A percentile compares a stretch with the other conserved stretches of the same genome.
Conservation (phyloP, 176 grass and related monocot species). For the Carex scoparia region DNA sequence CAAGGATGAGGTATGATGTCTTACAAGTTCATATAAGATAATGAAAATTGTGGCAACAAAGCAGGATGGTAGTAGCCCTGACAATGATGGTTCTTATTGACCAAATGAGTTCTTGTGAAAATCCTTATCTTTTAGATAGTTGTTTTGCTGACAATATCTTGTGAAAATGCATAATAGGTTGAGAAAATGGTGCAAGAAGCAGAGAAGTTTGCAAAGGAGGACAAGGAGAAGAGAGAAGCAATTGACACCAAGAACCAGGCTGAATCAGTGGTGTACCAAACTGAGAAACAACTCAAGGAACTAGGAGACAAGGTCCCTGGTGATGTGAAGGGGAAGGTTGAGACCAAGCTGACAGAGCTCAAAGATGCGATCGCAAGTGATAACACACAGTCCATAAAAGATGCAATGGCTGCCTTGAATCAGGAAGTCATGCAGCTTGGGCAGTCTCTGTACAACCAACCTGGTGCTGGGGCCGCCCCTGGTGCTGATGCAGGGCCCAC, state of each 20-base stretch:
- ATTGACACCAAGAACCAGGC: constrained; percentile 98
- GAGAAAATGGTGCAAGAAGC: constrained; percentile 95
- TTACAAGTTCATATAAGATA: background rate
- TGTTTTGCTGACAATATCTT: background rate
- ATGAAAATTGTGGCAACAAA: background rate
- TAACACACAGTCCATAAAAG: constrained; percentile 77
- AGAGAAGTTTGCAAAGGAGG: constrained; percentile 86
- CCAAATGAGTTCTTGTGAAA: background rate
- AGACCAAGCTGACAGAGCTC: constrained; percentile 75
- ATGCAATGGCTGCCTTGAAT: constrained; percentile 80
- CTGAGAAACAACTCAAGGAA: constrained; percentile 95
- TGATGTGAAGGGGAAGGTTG: constrained; percentile 79
- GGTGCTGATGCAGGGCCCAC: constrained; percentile 35
- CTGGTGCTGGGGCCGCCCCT: constrained; percentile 21
- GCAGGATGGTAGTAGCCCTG: background rate
- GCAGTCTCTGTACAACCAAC: constrained; percentile 85
- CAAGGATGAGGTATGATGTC: constrained; percentile 67
- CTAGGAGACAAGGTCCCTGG: constrained; percentile 81
- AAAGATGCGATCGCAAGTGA: constrained; percentile 73
- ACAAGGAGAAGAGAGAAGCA: constrained; percentile 95
- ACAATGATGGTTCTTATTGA: background rate
- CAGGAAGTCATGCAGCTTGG: constrained; percentile 98
- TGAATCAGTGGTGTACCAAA: constrained; percentile 87
- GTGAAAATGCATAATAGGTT: constrained; percentile 52
- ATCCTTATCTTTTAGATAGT: background rate